Evolutionary conservation across 1,284 basidiomycete genomes (phyloP).

Genomic region (Pseudozyma tsukubaensis): DNA sequence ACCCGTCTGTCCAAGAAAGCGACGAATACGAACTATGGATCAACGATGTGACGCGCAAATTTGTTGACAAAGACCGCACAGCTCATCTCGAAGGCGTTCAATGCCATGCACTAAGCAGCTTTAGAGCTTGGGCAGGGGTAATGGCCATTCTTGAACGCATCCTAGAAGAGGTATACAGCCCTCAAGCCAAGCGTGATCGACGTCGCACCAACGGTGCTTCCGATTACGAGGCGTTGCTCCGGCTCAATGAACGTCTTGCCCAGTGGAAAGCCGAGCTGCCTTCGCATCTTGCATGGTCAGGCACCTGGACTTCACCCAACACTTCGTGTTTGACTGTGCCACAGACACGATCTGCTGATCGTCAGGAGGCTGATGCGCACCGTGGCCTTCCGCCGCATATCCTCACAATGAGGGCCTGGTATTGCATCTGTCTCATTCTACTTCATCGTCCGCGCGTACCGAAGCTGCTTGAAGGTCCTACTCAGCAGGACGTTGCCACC

Average conservation of each 20-base stretch:
- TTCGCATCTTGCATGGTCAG: constrained; percentile 38
- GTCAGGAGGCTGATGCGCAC: constrained; percentile 27
- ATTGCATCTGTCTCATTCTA: constrained; percentile 51
- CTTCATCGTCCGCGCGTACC: constrained; percentile 50
- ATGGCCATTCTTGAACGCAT: constrained; percentile 54
- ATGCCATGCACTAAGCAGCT: constrained; percentile 48
- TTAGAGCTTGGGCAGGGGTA: constrained; percentile 49
- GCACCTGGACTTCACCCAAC: constrained; percentile 38
- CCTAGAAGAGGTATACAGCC: constrained; percentile 50
- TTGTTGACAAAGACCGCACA: constrained; percentile 30
- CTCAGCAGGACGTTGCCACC: constrained; percentile 1
- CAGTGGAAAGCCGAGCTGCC: constrained; percentile 42
- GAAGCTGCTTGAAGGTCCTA: constrained; percentile 21
- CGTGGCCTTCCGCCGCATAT: constrained; percentile 46
- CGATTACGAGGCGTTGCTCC: constrained; percentile 32
- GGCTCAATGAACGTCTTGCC: constrained; percentile 23
- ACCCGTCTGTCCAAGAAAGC: constrained; percentile 46
- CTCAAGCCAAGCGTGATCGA: constrained; percentile 45
- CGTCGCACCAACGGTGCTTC: constrained; percentile 28
- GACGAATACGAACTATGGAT: constrained; percentile 54
- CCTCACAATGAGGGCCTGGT: constrained; percentile 52
- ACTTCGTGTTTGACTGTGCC: constrained; percentile 3
- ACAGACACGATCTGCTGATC: constrained; percentile 9
- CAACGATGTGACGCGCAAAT: constrained; percentile 43
- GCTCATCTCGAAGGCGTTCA: constrained; percentile 42